These are phyloP conservation scores for Pythium sukuiense DNA, from an alignment of 352 stramenopile species.

Conservation along the genomic window DNA sequence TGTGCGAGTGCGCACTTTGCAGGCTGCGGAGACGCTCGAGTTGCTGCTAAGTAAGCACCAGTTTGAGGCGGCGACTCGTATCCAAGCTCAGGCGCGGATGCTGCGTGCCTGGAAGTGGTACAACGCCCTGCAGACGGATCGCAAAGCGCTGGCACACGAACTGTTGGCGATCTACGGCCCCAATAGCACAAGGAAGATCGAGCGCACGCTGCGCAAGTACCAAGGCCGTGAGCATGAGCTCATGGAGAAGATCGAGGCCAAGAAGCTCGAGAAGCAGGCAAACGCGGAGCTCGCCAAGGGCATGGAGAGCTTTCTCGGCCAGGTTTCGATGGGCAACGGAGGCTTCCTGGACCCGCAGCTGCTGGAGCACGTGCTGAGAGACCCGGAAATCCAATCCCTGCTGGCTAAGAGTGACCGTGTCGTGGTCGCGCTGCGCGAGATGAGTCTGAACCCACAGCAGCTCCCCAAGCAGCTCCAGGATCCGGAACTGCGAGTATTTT, in stretches of 20 bases:
- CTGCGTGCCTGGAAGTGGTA: slow-evolving; percentile 20
- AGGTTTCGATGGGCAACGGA: background rate
- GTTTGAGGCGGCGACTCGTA: slow-evolving; percentile 17
- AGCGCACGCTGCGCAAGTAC: slow-evolving; percentile 30
- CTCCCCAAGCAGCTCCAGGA: slow-evolving; percentile 49
- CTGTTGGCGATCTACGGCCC: slow-evolving; percentile 28
- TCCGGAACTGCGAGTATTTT: slow-evolving; percentile 49
- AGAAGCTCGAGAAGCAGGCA: slow-evolving; percentile 17
- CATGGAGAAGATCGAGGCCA: slow-evolving; percentile 18
- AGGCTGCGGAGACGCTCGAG: slow-evolving; percentile 24
- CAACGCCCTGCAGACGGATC: slow-evolving; percentile 13
- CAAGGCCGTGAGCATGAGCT: slow-evolving; percentile 20
- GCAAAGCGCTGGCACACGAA: slow-evolving; percentile 15
- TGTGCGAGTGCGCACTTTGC: slow-evolving; percentile 14
- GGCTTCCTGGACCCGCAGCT: slow-evolving; percentile 29
- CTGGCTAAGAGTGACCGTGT: slow-evolving; percentile 42
- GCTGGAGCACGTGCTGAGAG: slow-evolving; percentile 52
- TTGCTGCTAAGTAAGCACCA: slow-evolving; percentile 18
- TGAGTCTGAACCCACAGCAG: slow-evolving; percentile 57
- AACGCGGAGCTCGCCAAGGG: slow-evolving; percentile 18
- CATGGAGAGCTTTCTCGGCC: slow-evolving; percentile 18
- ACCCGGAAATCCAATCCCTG: slow-evolving; percentile 41
- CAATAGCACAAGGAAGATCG: slow-evolving; percentile 23
- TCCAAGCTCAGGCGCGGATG: slow-evolving; percentile 24
- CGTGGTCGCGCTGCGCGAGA: slow-evolving; percentile 56